Base-by-base conservation (phyloP, 805 yeast genomes). In the Candida adriatica region DNA sequence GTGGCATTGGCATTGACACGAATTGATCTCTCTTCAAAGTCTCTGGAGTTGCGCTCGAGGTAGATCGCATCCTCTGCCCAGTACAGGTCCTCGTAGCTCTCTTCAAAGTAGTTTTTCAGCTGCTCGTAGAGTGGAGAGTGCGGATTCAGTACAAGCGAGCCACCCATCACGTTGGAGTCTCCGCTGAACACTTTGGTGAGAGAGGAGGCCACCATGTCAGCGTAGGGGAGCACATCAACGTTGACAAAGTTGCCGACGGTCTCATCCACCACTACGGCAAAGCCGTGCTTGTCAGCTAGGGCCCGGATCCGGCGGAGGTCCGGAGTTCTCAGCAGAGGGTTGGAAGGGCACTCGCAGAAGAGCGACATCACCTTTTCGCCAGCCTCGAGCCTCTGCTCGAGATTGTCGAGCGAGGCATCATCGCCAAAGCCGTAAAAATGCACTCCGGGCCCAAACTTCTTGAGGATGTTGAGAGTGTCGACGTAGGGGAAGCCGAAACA, bases 401-500 rank as follows among this genome's bases (percentile, higher is more conserved):
- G 58, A 31, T 77, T 77, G 31, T 66, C 74, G 30, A 87, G 56
- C 1, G 86, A 70, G 16, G 64, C 67, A 35, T 75, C 79, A 48
- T 85, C 94, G 14, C 95, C 96, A 43, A 73, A 62, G 4, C 96
- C 96, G 42, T 78, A 75, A 55, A 87, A 90, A 44, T 77, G 77
- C 24, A 81, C 83, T 22, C 96, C 96, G 4, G 88, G 83, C 11
- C 97, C 96, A 68, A 87, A 92, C 55, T 88, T 90, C 49, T 71
- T 70, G 47, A 92, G 65, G 37, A 92, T 77, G 45, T 84, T 85
- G 34, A 86, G 66, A 0, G 97, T 88, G 55, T 92, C 97, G 18
- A 85, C 92, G 56, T 90, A 92, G 6, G 97, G 96, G 60, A 88
- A 87, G 1, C 99, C 99, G 58, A 84, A 90, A 59, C 95, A 86